Evolutionary conservation across 306 rosid species (phyloP).

Genomic region (Gillenia trifoliata): DNA sequence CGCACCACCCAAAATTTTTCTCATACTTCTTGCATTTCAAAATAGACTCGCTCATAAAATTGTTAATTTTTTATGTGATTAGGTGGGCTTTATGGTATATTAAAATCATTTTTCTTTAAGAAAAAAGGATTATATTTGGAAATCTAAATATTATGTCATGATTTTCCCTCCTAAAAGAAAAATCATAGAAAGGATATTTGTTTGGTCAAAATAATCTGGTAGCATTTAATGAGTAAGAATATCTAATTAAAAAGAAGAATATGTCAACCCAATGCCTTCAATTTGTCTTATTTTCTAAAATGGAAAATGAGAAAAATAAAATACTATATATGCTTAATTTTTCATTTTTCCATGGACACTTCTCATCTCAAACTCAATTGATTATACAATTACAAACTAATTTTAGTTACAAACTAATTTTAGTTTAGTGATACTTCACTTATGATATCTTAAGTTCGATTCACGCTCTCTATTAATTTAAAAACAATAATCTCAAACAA

Average conservation of each 20-base stretch:
- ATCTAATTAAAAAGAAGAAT: background rate
- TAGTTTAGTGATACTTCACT: background rate
- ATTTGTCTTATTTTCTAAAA: background rate
- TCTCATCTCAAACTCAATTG: background rate
- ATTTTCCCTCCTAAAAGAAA: background rate
- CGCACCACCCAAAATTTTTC: no score
- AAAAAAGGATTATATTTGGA: no score
- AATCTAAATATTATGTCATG: background rate
- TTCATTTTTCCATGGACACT: background rate
- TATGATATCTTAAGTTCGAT: background rate
- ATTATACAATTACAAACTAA: no score
- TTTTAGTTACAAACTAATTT: no score
- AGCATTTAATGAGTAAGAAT: background rate
- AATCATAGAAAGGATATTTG: background rate
- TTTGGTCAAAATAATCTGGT: background rate
- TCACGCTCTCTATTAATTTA: no score
- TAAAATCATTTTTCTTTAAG: no score
- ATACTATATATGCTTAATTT: background rate
- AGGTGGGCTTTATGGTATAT: background rate
- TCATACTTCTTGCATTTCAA: no score
- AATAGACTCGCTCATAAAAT: no score
- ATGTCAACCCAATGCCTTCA: background rate
- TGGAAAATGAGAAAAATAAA: background rate
- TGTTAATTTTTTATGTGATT: background rate
- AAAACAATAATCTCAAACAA: background rate